Conservation (phyloP, 306 rosid species). For the Carpinus fangiana region DNA sequence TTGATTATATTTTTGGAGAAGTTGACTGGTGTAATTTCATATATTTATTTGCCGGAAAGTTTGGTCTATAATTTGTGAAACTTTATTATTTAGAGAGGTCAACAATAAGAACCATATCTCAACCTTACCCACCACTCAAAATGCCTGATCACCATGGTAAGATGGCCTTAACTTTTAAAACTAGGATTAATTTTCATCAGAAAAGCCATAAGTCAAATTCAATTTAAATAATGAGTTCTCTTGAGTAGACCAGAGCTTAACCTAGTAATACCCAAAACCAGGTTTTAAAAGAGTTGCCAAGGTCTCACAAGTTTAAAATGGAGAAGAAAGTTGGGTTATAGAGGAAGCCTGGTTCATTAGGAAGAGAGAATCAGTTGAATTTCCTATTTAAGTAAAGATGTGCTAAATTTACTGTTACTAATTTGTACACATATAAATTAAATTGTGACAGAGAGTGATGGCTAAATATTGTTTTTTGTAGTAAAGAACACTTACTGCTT, state of each 20-base stretch:
- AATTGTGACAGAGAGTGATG: neutral
- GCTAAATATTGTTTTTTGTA: neutral
- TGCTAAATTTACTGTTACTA: neutral
- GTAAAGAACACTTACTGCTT: slow-evolving; percentile 66
- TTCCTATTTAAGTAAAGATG: neutral
- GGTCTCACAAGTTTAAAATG: neutral
- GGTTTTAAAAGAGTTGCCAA: neutral
- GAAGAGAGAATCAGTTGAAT: neutral
- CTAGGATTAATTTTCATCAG: neutral
- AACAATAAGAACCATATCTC: neutral
- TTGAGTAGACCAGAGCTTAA: neutral
- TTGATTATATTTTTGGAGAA: neutral
- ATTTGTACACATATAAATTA: neutral
- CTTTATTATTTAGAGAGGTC: neutral
- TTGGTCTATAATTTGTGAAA: neutral
- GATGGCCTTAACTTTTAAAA: neutral
- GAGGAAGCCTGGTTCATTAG: neutral
- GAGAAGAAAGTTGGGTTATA: neutral
- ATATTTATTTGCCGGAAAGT: neutral
- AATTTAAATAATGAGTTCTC: neutral
- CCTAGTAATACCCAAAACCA: neutral
- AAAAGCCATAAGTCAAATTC: neutral
- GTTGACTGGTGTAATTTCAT: neutral
- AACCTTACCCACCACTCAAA: neutral
- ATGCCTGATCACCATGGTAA: neutral